Percentiles rank a stretch among this genome's conserved stretches.
phyloP scores from a whole-genome alignment of 2,329 filamentous ascomycete genomes.

The Thielaviopsis musarum region DNA sequence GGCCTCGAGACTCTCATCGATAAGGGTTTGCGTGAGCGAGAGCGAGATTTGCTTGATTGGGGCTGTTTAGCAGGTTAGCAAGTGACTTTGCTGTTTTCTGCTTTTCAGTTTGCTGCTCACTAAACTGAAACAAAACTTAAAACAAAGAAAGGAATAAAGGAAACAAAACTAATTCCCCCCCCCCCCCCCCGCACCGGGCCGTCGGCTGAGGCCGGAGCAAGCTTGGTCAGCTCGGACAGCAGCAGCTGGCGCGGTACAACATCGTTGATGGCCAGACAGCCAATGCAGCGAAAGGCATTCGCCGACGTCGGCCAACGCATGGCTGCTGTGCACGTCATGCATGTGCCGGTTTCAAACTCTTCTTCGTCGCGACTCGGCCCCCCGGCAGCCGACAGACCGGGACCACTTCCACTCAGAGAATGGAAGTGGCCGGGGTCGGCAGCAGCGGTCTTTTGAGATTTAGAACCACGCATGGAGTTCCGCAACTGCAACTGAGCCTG shows the following conservation, averaged over 20 bases:
- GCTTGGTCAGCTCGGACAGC: not conserved
- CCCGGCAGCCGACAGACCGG: not conserved
- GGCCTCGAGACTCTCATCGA: not conserved
- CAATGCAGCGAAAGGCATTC: constrained; percentile 63
- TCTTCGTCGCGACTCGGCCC: constrained; percentile 21
- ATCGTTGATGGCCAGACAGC: constrained; percentile 75
- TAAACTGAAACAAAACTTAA: not conserved
- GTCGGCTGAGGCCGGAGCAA: not conserved
- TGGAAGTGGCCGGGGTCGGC: not conserved
- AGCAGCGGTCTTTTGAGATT: not conserved
- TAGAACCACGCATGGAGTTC: not conserved
- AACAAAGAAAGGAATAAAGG: not conserved
- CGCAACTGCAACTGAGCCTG: no score
- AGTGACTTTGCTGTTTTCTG: not conserved
- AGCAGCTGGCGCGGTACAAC: constrained; percentile 23
- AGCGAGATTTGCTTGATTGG: not conserved
- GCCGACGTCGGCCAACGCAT: constrained; percentile 64
- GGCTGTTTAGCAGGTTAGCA: not conserved
- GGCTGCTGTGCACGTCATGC: constrained; percentile 71
- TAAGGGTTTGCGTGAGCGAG: not conserved
- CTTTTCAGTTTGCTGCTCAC: no score
- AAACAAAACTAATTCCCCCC: no score
- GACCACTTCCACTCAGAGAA: not conserved
- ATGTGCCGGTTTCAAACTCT: constrained; percentile 53
- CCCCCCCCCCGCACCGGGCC: no score